Evolutionary conservation across 2,329 filamentous ascomycete species (phyloP).

Genomic region (Coniochaeta sp.): DNA sequence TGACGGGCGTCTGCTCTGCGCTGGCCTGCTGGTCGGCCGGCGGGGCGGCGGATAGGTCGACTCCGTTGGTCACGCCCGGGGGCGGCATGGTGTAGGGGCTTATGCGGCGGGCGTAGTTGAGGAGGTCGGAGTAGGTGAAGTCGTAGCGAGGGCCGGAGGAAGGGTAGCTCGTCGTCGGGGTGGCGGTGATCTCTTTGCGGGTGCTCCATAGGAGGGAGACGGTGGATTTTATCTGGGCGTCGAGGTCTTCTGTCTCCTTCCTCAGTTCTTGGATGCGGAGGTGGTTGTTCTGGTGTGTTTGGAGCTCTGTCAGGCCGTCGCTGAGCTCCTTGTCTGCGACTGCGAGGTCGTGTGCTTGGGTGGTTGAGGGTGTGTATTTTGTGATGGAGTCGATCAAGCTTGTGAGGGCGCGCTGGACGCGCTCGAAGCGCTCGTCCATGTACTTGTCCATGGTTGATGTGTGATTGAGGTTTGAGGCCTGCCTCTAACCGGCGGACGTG

Average conservation of each 20-base stretch:
- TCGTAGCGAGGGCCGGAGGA: constrained; percentile 32
- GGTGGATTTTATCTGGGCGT: constrained; percentile 65
- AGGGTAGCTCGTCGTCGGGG: constrained; percentile 44
- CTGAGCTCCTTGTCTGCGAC: constrained; percentile 62
- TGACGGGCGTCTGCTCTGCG: not conserved
- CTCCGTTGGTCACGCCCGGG: constrained; percentile 37
- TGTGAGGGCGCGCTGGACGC: constrained; percentile 58
- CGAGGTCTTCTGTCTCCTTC: constrained; percentile 54
- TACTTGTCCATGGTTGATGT: constrained; percentile 48
- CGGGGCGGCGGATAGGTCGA: constrained; percentile 21
- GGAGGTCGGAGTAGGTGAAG: constrained; percentile 65
- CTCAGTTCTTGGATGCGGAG: constrained; percentile 62
- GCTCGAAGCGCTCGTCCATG: constrained; percentile 56
- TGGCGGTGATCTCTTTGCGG: constrained; percentile 63
- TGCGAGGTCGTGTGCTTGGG: constrained; percentile 61
- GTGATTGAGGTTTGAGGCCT: not conserved
- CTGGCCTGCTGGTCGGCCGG: constrained; percentile 15
- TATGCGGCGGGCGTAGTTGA: constrained; percentile 72
- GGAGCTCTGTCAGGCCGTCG: constrained; percentile 56
- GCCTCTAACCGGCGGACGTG: too few relatives aligned
- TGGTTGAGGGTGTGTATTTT: constrained; percentile 69
- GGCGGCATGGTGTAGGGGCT: constrained; percentile 72
- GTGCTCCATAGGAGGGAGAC: constrained; percentile 62
- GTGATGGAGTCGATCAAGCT: constrained; percentile 71
- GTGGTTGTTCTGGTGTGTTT: constrained; percentile 69